A percentile compares a stretch with the other conserved stretches of the same genome.
These are phyloP conservation scores for Terana coerulea DNA, from an alignment of 768 basidiomycete genomes.

Conservation along the genomic window DNA sequence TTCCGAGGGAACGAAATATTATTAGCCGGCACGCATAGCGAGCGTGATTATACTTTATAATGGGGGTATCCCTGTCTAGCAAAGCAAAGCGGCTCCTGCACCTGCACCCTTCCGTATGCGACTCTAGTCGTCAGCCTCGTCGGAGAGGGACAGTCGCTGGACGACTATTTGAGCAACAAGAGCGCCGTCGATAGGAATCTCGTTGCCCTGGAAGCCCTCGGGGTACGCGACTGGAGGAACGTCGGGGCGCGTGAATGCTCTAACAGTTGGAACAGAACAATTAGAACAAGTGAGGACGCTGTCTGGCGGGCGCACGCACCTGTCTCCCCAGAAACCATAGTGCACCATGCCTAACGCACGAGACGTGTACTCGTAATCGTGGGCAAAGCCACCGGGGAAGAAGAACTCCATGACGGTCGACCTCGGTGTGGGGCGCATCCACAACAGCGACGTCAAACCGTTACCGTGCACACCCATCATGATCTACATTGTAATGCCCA, in stretches of 20 bases:
- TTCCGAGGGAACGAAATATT: too few species aligned
- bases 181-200: slow-evolving; percentile 77
- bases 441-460: slow-evolving; percentile 80
- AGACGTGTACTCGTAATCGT: slow-evolving; percentile 85
- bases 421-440: slow-evolving; percentile 85
- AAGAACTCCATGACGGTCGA: slow-evolving; percentile 94
- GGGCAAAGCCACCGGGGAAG: slow-evolving; percentile 75
- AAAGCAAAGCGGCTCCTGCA: slow-evolving; percentile 1
- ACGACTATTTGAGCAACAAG: slow-evolving; percentile 58
- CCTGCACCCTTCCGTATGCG: too few species aligned
- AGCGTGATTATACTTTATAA: background rate
- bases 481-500: slow-evolving; percentile 49
- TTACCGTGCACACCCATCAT: slow-evolving; percentile 96
- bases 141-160: slow-evolving; percentile 51
- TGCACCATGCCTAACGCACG: slow-evolving; percentile 77
- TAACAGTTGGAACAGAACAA: slow-evolving; percentile 23
- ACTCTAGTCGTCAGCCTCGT: slow-evolving; percentile 57
- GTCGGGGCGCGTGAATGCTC: slow-evolving; percentile 72
- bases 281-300: background rate
- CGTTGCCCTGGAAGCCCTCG: slow-evolving; percentile 85
- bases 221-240: slow-evolving; percentile 70
- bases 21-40: background rate
- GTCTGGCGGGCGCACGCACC: slow-evolving; percentile 36
- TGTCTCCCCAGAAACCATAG: slow-evolving; percentile 79
- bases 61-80: background rate